Percentiles rank a stretch among this genome's conserved stretches.
Evolutionary conservation across 2,329 filamentous ascomycete genomes (phyloP).

Genomic region (Simplicillium aogashimaense): DNA sequence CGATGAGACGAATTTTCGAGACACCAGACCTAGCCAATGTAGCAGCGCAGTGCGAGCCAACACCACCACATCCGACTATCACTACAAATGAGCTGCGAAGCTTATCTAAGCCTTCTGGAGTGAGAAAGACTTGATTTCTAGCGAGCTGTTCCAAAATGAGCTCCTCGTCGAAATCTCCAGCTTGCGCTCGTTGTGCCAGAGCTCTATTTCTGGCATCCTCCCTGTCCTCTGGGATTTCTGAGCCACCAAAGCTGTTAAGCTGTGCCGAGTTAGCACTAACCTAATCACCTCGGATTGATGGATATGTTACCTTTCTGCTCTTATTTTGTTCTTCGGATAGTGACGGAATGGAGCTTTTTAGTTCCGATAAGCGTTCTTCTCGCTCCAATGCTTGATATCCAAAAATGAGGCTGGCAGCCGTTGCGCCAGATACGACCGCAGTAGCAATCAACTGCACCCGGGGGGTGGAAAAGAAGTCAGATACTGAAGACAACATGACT

Average conservation of each 20-base stretch:
- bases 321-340: slow-evolving; percentile 10
- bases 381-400: slow-evolving; percentile 52
- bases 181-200: slow-evolving; percentile 49
- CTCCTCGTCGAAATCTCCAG: slow-evolving; percentile 60
- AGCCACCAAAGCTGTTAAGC: slow-evolving; percentile 53
- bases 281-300: slow-evolving; percentile 3
- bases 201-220: slow-evolving; percentile 51
- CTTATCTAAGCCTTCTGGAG: slow-evolving; percentile 67
- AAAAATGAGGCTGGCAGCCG: slow-evolving; percentile 50
- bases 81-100: slow-evolving; percentile 77
- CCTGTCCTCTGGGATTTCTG: slow-evolving; percentile 37
- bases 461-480: slow-evolving; percentile 32
- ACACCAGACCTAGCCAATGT: slow-evolving; percentile 84
- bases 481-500: slow-evolving; percentile 32
- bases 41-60: slow-evolving; percentile 84
- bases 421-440: slow-evolving; percentile 53
- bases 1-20: slow-evolving; percentile 76
- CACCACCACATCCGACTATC: slow-evolving; percentile 86
- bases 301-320: slow-evolving; percentile 8
- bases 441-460: slow-evolving; percentile 59
- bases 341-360: slow-evolving; percentile 51
- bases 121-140: slow-evolving; percentile 85
- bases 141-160: slow-evolving; percentile 91
- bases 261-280: slow-evolving; percentile 16
- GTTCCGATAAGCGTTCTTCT: slow-evolving; percentile 40